These are phyloP conservation scores for Naganishia antarctica DNA, from an alignment of 768 basidiomycete genomes.

Conservation along the genomic window DNA sequence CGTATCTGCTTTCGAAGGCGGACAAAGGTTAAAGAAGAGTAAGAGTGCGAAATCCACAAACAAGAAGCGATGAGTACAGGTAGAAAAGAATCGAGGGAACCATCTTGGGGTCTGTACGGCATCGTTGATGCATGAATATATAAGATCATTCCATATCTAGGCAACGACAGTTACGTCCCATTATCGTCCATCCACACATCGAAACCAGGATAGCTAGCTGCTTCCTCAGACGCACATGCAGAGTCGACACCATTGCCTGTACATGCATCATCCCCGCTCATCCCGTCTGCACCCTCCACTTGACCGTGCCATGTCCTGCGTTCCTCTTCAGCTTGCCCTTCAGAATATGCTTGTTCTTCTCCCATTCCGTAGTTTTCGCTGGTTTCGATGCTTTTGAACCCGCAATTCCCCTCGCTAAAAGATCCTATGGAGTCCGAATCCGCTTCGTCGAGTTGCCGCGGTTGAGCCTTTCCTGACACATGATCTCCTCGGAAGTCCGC, in stretches of 20 bases:
- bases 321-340: too few relatives aligned
- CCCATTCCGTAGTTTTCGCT: too few relatives aligned
- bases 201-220: constrained; percentile 1
- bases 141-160: too few relatives aligned
- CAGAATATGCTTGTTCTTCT: too few relatives aligned
- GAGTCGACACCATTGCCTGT: background rate
- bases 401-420: constrained; percentile 1
- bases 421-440: constrained; percentile 8
- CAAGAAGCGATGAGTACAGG: constrained; percentile 26
- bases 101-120: background rate
- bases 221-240: background rate
- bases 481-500: too few relatives aligned
- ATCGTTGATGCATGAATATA: background rate
- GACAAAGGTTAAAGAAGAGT: constrained; percentile 75
- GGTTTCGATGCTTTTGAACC: too few relatives aligned
- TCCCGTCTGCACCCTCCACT: background rate
- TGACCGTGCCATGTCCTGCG: too few relatives aligned
- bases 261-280: background rate
- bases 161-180: background rate
- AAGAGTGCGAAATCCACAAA: constrained; percentile 28
- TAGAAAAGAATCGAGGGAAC: too few relatives aligned
- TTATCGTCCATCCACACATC: constrained; percentile 8
- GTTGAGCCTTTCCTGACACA: too few relatives aligned
- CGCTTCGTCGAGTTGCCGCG: background rate
- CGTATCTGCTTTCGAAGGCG: constrained; percentile 75